These are phyloP conservation scores for Spizellomyces sp. DNA, from an alignment of 192 early-diverging fungal genomes.

Conservation along the genomic window DNA sequence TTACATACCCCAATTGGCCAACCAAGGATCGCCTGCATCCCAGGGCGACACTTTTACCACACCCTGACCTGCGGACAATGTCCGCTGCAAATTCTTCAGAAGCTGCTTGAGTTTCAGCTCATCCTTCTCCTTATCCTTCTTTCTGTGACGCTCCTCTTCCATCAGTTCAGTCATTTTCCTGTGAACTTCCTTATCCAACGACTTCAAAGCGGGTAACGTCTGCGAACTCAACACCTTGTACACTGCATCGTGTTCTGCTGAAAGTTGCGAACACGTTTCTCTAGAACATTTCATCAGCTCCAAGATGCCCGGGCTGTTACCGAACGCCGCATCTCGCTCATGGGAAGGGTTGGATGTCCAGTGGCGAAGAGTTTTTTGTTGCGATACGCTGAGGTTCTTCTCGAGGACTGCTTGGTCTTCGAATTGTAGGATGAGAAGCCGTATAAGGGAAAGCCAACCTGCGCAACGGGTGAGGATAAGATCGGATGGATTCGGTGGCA, in stretches of 20 bases:
- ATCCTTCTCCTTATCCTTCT: constrained; percentile 27
- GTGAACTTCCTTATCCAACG: constrained; percentile 16
- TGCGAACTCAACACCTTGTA: constrained; percentile 16
- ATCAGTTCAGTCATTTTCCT: constrained; percentile 19
- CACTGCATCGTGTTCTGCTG: constrained; percentile 19
- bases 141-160: constrained; percentile 14
- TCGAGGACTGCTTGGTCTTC: constrained; percentile 23
- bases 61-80: not conserved
- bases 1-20: not conserved
- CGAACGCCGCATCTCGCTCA: constrained; percentile 24
- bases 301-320: not conserved
- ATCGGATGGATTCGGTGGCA: constrained; percentile 20
- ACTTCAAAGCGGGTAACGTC: constrained; percentile 17
- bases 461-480: constrained; percentile 22
- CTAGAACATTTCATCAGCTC: constrained; percentile 8
- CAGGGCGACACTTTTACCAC: constrained; percentile 1
- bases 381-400: constrained; percentile 17
- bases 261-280: constrained; percentile 10
- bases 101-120: constrained; percentile 6
- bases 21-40: constrained; percentile 22
- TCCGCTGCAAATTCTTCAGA: constrained; percentile 9
- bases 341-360: constrained; percentile 21
- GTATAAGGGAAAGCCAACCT: constrained; percentile 30
- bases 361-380: constrained; percentile 7
- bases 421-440: constrained; percentile 15